Base-by-base conservation (phyloP, 768 basidiomycete genomes). In the Mycena olivaceomarginata region DNA sequence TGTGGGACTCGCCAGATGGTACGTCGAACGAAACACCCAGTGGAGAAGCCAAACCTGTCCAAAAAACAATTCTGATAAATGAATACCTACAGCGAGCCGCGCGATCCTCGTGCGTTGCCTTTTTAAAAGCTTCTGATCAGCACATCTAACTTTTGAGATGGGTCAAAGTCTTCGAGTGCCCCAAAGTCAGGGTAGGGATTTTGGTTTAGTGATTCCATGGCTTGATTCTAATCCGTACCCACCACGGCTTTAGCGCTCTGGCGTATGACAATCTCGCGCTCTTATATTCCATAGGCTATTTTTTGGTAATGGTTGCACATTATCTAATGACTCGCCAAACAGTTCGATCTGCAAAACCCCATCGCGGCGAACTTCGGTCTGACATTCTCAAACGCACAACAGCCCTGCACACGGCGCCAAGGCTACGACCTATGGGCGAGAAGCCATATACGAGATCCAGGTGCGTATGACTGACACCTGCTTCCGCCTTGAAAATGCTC, bases 391-490 rank as follows among this genome's bases (percentile, higher is more conserved):
- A 11, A 22, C 45, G 22, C 63, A 72, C 63, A n/a, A n/a, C 18
- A 6, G n/a, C 3, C 18, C 70, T 7, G 56, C 70, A 20, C 71
- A 63, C 5, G 48, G 22, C 22, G 37, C 60, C 39, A 66, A 66
- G 25, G 4, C 62, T 15, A 72, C 62, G 22, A 66, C 63, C 2
- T 72, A 72, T 41, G 72, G 72, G 13, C 64, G 72, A 12, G 72
- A 74, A 15, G 64, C 67, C 39, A 67, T 74, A 13, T 74, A 74
- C 39, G 72, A 74, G 37, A 20, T 74, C 13, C 72, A 74, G 40
- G 64, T 74, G 53, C 67, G 71, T 72, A 12, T 13, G 71, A 31
- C 48, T 4, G 18, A 25, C 9, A 10, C 18, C 6, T n/a, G n/a
- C n/a, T n/a, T n/a, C n/a, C n/a, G n/a, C n/a, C n/a, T n/a, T 64